phyloP scores from a whole-genome alignment of 352 stramenopile genomes.

The Phytopythium ostracodes region DNA sequence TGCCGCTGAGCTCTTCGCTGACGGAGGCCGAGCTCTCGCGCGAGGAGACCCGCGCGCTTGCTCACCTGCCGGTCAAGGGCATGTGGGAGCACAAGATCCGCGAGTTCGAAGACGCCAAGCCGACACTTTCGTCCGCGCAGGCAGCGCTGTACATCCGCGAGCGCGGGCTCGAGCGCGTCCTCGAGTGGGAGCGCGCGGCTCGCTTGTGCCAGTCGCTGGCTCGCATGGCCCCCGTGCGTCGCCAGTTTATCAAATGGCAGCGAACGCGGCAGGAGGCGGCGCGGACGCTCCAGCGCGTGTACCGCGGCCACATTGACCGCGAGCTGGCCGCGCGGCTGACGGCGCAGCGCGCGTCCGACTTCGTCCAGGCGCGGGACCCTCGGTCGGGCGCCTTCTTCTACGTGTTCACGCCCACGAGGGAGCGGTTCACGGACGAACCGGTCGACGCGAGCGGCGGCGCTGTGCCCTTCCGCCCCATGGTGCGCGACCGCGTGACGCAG shows the following conservation, averaged over 20 bases:
- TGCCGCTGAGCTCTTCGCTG: not conserved
- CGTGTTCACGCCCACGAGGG: constrained; percentile 59
- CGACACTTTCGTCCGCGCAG: constrained; percentile 49
- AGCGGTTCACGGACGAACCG: constrained; percentile 59
- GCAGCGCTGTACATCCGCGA: constrained; percentile 66
- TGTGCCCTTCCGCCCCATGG: constrained; percentile 59
- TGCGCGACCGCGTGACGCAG: constrained; percentile 68
- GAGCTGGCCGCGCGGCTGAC: constrained; percentile 34
- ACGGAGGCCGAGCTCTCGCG: not conserved
- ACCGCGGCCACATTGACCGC: constrained; percentile 32
- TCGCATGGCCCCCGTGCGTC: constrained; percentile 51
- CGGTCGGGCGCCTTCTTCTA: constrained; percentile 53
- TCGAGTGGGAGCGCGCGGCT: constrained; percentile 46
- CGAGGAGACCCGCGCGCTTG: not conserved
- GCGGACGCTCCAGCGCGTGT: constrained; percentile 54
- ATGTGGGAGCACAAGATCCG: constrained; percentile 52
- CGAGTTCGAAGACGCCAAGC: constrained; percentile 1
- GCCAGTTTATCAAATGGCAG: constrained; percentile 47
- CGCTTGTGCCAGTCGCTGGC: constrained; percentile 47
- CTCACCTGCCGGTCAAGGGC: constrained; percentile 28
- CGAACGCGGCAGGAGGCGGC: constrained; percentile 28
- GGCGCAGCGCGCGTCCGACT: constrained; percentile 61
- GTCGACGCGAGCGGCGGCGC: constrained; percentile 43
- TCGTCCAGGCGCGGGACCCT: constrained; percentile 64
- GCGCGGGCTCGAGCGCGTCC: constrained; percentile 46